Conservation (phyloP, 2,329 filamentous ascomycete genomes). For the Ramularia collo-cygni region DNA sequence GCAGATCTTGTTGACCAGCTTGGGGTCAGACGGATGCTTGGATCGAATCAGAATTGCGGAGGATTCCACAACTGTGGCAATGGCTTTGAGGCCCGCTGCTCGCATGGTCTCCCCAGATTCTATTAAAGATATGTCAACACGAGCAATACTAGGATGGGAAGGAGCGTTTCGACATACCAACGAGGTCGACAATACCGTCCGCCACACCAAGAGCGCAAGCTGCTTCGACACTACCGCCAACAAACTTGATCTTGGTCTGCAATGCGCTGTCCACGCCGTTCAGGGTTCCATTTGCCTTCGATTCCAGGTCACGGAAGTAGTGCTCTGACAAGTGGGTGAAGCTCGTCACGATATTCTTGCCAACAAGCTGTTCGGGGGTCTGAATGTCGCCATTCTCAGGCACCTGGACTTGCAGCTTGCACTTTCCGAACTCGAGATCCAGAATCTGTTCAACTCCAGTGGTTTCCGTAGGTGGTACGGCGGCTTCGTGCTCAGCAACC, state of each 20-base stretch:
- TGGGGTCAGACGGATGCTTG: conserved; percentile 69
- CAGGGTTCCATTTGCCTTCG: conserved; percentile 30
- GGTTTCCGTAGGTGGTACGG: conserved; percentile 40
- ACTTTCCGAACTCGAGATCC: conserved; percentile 83
- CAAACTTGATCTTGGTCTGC: conserved; percentile 82
- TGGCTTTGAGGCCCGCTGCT: conserved; percentile 85
- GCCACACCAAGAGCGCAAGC: conserved; percentile 93
- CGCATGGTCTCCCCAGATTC: conserved; percentile 99
- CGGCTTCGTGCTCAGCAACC: conserved; percentile 69
- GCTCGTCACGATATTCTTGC: conserved; percentile 91
- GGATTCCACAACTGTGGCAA: conserved; percentile 85
- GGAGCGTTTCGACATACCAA: conserved; percentile 57
- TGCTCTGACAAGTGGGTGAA: conserved; percentile 77
- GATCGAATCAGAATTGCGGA: conserved; percentile 90
- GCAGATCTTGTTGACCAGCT: conserved; percentile 75
- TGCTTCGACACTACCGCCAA: conserved; percentile 94
- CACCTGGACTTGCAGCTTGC: conserved; percentile 94
- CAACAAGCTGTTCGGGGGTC: conserved; percentile 70
- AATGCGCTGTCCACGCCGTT: conserved; percentile 49
- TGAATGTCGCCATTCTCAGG: conserved; percentile 72
- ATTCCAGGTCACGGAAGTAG: conserved; percentile 78
- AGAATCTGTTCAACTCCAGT: conserved; percentile 75
- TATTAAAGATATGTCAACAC: conserved; percentile 33
- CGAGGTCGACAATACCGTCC: conserved; percentile 94
- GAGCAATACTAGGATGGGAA: not conserved